Conservation (phyloP, 139 green algal species). For the Picochlorum sp. region DNA sequence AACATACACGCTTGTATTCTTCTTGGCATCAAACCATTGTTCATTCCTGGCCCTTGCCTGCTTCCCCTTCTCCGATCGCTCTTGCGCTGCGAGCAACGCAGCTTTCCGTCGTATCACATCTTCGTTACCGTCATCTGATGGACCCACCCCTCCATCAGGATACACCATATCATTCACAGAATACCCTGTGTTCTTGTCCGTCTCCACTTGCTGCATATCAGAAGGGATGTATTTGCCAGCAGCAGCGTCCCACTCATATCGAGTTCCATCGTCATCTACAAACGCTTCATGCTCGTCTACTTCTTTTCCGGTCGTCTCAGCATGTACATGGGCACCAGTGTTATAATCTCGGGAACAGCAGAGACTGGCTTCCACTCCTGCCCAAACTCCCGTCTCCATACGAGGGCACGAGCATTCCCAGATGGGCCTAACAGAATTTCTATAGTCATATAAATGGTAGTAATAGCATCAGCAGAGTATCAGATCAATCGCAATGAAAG, state of each 20-base stretch:
- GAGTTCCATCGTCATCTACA: slow-evolving; percentile 90
- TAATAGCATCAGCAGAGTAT: too few species aligned
- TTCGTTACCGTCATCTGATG: slow-evolving; percentile 3
- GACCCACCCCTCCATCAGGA: neutral
- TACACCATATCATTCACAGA: slow-evolving; percentile 61
- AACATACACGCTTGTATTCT: slow-evolving; percentile 93
- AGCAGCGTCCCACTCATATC: slow-evolving; percentile 73
- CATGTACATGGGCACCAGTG: slow-evolving; percentile 2
- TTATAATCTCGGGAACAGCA: slow-evolving; percentile 14
- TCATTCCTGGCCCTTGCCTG: slow-evolving; percentile 14
- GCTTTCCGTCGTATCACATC: slow-evolving; percentile 8
- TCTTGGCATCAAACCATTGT: slow-evolving; percentile 76
- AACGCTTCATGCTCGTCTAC: slow-evolving; percentile 71
- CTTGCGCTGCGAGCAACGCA: slow-evolving; percentile 17
- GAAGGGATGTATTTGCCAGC: slow-evolving; percentile 65
- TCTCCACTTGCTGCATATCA: slow-evolving; percentile 19
- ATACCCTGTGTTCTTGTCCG: neutral
- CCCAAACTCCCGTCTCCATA: slow-evolving; percentile 29
- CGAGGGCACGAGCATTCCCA: slow-evolving; percentile 24
- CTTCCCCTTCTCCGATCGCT: slow-evolving; percentile 22
- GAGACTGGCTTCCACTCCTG: slow-evolving; percentile 29
- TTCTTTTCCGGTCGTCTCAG: slow-evolving; percentile 36
- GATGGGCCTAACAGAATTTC: neutral
- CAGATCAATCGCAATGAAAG: neutral
- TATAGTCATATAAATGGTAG: neutral